These are phyloP conservation scores for Cerrena zonata DNA, from an alignment of 1,284 basidiomycete genomes.

Conservation along the genomic window DNA sequence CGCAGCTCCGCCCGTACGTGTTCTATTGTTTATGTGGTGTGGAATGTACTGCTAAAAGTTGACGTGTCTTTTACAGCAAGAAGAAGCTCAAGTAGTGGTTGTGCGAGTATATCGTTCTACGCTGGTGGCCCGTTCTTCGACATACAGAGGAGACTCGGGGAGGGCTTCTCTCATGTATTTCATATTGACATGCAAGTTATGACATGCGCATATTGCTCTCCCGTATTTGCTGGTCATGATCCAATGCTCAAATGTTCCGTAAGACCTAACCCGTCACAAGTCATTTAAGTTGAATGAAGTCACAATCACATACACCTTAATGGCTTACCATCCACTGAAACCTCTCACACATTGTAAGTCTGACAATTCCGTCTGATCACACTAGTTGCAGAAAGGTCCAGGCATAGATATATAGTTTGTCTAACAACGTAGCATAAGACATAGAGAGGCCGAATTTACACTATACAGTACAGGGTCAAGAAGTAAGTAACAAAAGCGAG, in stretches of 20 bases:
- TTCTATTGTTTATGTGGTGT: background rate
- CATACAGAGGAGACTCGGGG: background rate
- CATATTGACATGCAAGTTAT: conserved; percentile 5
- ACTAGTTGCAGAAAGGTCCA: no score
- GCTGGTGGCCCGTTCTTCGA: conserved; percentile 5
- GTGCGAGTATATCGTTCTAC: conserved; percentile 14
- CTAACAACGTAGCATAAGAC: conserved; percentile 1
- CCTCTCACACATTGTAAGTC: no score
- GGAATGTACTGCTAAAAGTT: conserved; percentile 6
- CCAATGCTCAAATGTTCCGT: no score
- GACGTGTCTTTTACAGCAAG: conserved; percentile 46
- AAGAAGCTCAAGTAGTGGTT: conserved; percentile 91
- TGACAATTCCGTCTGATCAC: no score
- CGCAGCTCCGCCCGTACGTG: conserved; percentile 89
- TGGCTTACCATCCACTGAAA: no score
- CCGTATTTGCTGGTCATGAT: background rate
- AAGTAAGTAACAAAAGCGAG: conserved; percentile 11
- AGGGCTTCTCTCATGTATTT: conserved; percentile 5
- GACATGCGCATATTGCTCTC: conserved; percentile 1
- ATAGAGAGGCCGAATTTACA: conserved; percentile 2
- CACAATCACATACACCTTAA: no score
- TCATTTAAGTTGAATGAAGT: no score
- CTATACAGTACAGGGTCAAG: conserved; percentile 2
- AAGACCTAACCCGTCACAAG: no score
- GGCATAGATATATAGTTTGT: background rate